These are phyloP conservation scores for Colletotrichum gigasporum DNA, from an alignment of 2,329 filamentous ascomycete genomes.

Conservation along the genomic window DNA sequence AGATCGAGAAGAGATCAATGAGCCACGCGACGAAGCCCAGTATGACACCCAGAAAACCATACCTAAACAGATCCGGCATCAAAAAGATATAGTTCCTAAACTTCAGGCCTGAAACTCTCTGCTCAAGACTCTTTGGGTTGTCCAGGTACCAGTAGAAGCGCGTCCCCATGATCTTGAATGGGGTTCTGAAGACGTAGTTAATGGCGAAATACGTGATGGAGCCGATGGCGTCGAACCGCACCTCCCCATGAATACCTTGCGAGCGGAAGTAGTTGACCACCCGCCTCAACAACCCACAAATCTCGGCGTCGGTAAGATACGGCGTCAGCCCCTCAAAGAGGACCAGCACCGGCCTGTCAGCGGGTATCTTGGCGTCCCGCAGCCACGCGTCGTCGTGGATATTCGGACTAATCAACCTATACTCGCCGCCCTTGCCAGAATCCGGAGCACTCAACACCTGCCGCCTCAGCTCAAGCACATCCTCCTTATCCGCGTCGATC, in stretches of 20 bases:
- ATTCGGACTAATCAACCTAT: slow-evolving; percentile 37
- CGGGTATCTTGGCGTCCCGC: slow-evolving; percentile 35
- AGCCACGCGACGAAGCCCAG: slow-evolving; percentile 17
- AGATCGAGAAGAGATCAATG: neutral
- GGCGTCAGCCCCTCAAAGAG: slow-evolving; percentile 44
- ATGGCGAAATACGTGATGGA: neutral
- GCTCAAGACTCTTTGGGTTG: neutral
- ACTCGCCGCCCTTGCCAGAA: slow-evolving; percentile 27
- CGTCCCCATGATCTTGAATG: slow-evolving; percentile 21
- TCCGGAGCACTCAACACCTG: slow-evolving; percentile 35
- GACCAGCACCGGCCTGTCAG: slow-evolving; percentile 42
- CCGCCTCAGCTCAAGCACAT: slow-evolving; percentile 43
- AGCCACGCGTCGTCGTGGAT: slow-evolving; percentile 42
- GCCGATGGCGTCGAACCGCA: slow-evolving; percentile 18
- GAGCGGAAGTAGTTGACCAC: slow-evolving; percentile 38
- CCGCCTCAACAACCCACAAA: slow-evolving; percentile 35
- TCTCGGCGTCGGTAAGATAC: slow-evolving; percentile 40
- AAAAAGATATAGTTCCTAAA: slow-evolving; percentile 20
- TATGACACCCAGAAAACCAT: neutral
- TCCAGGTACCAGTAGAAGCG: slow-evolving; percentile 11
- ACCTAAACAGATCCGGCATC: neutral
- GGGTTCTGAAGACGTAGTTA: neutral
- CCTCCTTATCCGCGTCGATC: slow-evolving; percentile 46
- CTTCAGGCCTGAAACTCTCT: slow-evolving; percentile 1
- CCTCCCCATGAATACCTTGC: slow-evolving; percentile 35